Evolutionary conservation across 139 green algal species (phyloP), one percentile per base, ranked within the genome.

Genomic region (Micractinium sp.): DNA sequence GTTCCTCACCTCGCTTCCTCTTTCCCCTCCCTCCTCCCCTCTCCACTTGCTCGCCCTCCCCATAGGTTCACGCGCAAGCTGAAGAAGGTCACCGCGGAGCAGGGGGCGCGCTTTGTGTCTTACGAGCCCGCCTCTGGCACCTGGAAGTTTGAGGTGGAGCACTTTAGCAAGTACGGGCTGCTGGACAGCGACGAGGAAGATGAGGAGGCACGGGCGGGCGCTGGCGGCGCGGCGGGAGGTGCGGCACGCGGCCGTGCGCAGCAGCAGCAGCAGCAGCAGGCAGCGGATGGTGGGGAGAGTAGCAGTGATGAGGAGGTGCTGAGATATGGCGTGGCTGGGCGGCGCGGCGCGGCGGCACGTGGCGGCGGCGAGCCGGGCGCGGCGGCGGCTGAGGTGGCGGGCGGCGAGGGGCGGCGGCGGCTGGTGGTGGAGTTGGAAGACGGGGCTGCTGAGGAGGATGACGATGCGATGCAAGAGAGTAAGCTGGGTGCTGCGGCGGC

Each of bases 101-200:
- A 97, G 91, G 94, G 92, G 13, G 96, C 95, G 15, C 89, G 92
- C n/a, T 98, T 99, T 86, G 81, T 99, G 31, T 91, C 76, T 2
- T 99, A 98, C 84, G 91, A 97, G 75, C 41, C 92, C 0, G 88
- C 94, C 31, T 92, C 84, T 23, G 97, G 96, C 56, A 93, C 94
- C 12, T 99, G 97, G 97, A 90, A 88, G 41, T 99, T 99, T 89
- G 89, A 95, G 85, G 97, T 98, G n/a, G 95, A 99, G 81, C 97
- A 99, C 92, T 99, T 99, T 89, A 97, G 93, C 90, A 94, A 74
- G 73, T 99, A 99, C 82, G 97, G 95, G 18, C 90, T 98, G 33
- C 81, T 94, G 25, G 88, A 94, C 22, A 83, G 93, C 38, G 92
- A 95, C 14, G 87, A 82, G 0, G 84, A 88, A 33, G 89, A 92